Evolutionary conservation across 2,329 filamentous ascomycete genomes (phyloP).

Genomic region (Rhynchosporium secalis): DNA sequence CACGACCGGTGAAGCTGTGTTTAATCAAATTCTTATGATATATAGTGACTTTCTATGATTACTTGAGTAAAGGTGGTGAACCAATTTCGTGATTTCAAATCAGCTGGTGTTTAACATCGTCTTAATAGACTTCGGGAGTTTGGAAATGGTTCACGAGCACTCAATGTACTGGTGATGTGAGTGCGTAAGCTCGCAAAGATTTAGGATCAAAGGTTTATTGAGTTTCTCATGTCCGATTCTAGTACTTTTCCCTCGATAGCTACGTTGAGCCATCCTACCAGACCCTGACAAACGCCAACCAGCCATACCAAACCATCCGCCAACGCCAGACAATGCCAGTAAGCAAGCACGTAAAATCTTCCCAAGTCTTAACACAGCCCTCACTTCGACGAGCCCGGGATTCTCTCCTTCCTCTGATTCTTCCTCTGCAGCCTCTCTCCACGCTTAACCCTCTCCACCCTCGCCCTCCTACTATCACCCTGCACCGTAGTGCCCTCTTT

Average conservation of each 20-base stretch:
- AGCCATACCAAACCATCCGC: background rate
- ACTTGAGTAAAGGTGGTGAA: too few species aligned
- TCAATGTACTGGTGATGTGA: background rate
- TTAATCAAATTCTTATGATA: too few species aligned
- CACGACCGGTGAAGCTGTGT: too few species aligned
- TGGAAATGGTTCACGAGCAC: too few species aligned
- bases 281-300: constrained; percentile 11
- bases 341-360: background rate
- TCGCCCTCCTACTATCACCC: constrained; percentile 63
- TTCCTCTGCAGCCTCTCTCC: constrained; percentile 70
- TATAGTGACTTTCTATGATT: too few species aligned
- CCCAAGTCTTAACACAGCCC: background rate
- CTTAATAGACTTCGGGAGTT: too few species aligned
- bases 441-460: constrained; percentile 67
- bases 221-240: background rate
- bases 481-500: constrained; percentile 63
- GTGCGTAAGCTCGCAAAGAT: background rate
- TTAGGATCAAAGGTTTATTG: background rate
- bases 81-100: too few species aligned
- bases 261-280: background rate
- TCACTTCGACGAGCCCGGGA: constrained; percentile 29
- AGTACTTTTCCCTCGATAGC: constrained; percentile 5
- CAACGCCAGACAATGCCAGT: constrained; percentile 9
- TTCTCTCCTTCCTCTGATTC: constrained; percentile 55
- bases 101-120: too few species aligned